Conservation (phyloP, 495 filamentous ascomycete species). For the Annulohypoxylon bovei region DNA sequence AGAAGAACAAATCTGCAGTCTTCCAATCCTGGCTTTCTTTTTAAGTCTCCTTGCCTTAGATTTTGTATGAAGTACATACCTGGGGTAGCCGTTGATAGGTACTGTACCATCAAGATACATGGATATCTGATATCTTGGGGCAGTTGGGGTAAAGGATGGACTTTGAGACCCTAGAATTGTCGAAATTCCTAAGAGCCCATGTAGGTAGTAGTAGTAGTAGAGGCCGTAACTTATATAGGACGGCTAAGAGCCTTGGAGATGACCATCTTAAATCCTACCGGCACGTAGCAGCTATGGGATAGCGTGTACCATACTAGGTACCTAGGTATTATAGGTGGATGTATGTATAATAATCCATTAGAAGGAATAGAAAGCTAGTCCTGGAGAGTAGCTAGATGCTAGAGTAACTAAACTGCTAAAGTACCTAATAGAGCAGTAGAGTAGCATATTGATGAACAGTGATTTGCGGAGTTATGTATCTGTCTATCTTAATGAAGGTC, state of each 20-base stretch:
- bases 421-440: background rate
- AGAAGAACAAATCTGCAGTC: constrained; percentile 19
- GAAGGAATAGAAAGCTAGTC: background rate
- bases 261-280: background rate
- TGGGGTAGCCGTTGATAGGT: background rate
- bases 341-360: background rate
- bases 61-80: background rate
- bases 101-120: background rate
- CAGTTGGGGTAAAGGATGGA: background rate
- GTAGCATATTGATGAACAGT: background rate
- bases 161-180: background rate
- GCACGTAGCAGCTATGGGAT: background rate
- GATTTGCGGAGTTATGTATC: constrained; percentile 8
- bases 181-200: background rate
- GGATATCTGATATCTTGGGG: background rate
- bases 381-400: no score
- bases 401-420: background rate
- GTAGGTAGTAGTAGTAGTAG: background rate
- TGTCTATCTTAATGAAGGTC: background rate
- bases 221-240: background rate
- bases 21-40: constrained; percentile 18
- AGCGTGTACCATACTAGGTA: background rate
- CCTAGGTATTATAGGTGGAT: no score
- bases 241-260: background rate
- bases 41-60: constrained; percentile 1